These are phyloP conservation scores for Arthroderma sp. DNA, from an alignment of 2,329 filamentous ascomycete species.

Conservation along the genomic window DNA sequence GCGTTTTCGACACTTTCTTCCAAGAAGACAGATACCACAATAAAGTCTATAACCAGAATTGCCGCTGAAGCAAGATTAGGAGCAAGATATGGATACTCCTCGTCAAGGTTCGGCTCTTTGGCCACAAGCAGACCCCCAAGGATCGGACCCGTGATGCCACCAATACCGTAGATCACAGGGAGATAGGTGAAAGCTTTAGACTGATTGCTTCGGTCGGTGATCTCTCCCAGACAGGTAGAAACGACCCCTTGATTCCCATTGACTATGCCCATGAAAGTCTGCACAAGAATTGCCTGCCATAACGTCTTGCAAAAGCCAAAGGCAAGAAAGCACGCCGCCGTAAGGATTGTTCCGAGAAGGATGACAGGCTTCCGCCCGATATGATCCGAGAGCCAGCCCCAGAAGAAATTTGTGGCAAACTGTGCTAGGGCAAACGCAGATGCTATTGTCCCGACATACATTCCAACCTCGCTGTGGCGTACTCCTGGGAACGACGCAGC, in stretches of 20 bases:
- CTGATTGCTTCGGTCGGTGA: constrained; percentile 92
- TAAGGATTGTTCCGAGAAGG: constrained; percentile 66
- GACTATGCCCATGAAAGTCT: constrained; percentile 78
- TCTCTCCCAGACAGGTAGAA: constrained; percentile 83
- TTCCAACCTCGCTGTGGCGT: constrained; percentile 53
- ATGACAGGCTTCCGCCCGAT: constrained; percentile 74
- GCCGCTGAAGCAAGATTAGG: constrained; percentile 70
- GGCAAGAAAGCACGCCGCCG: constrained; percentile 64
- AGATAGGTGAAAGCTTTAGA: constrained; percentile 86
- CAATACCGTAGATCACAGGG: constrained; percentile 89
- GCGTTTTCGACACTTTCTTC: constrained; percentile 71
- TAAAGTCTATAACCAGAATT: constrained; percentile 58
- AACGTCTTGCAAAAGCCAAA: constrained; percentile 79
- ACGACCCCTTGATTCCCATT: constrained; percentile 95
- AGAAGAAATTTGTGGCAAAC: constrained; percentile 81
- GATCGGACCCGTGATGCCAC: constrained; percentile 82
- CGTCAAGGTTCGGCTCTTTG: constrained; percentile 40
- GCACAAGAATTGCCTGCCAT: constrained; percentile 74
- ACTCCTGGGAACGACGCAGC: constrained; percentile 73
- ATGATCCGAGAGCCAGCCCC: constrained; percentile 71
- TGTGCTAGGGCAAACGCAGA: constrained; percentile 88
- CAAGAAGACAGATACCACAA: constrained; percentile 65
- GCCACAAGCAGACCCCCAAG: constrained; percentile 76
- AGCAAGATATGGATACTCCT: constrained; percentile 63
- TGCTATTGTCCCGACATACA: constrained; percentile 84